Evolutionary conservation across 441 rosid genomes (phyloP), one percentile per base, ranked within the genome.

Genomic region (Breynia disticha): DNA sequence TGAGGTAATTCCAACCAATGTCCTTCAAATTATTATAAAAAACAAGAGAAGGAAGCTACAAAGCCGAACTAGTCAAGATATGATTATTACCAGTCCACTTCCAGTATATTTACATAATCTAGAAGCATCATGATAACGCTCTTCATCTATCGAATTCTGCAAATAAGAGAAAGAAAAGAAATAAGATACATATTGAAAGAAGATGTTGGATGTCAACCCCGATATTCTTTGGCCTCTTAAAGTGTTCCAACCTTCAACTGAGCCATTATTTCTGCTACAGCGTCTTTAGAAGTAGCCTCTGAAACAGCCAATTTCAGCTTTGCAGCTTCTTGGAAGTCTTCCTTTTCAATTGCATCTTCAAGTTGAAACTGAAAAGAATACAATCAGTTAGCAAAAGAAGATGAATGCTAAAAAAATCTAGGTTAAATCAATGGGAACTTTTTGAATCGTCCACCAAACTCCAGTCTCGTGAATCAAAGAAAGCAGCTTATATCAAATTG

Each of bases 91-190:
- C 96, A 91, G 69, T 71, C 96, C 98, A 60, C 89, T 79, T 70
- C 90, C 94, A n/a, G 95, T 86, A 52, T 59, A 54, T 68, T 70
- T 87, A 61, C 86, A 79, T 67, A 91, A 60, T 60, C 72, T 75
- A 17, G 89, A 83, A 67, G 98, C 98, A 73, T 87, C 96, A 62
- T 68, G 84, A 66, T 87, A 91, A 24, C 91, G 84, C 72, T 91
- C 96, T 61, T 91, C 86, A 21, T 64, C 72, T 57, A 87, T 68
- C 20, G 95, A 94, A 52, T 56, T 72, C 95, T 91, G 81, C 68
- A 59, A 42, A 57, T 12, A 60, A 62, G n/a, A 52, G 18, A 60
- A 51, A 21, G 51, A 28, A 62, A 32, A 19, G 60, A 17, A 68
- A 22, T 52, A 62, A 60, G 48, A 58, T 47, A 28, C 50, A 19